Conservation (phyloP, 345 rosid species). For the Xanthoceras sorbifolium region DNA sequence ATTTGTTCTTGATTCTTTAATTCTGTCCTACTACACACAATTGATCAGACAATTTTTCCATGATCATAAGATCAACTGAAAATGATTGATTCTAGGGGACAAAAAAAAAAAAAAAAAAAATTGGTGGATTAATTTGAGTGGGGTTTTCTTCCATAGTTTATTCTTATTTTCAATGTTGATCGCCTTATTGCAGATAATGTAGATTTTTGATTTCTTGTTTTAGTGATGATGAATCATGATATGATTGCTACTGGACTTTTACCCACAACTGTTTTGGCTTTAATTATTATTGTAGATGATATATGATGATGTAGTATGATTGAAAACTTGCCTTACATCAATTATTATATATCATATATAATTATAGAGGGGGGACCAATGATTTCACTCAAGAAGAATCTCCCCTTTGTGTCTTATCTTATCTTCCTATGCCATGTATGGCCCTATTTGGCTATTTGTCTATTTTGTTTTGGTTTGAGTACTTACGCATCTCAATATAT, state of each 20-base stretch:
- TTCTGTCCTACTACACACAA: not conserved
- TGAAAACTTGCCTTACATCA: slow-evolving; percentile 19
- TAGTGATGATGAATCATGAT: slow-evolving; percentile 12
- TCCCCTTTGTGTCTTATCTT: not conserved
- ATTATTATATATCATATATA: not conserved
- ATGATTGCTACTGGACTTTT: slow-evolving; percentile 16
- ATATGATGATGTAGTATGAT: slow-evolving; percentile 28
- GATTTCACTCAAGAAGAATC: slow-evolving; percentile 24
- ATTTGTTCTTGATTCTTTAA: not conserved
- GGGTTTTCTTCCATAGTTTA: not conserved
- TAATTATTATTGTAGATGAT: slow-evolving; percentile 18
- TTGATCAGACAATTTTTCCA: not conserved
- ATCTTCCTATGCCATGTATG: not conserved
- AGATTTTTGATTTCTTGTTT: slow-evolving; percentile 13
- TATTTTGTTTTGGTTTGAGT: not conserved
- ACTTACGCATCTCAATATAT: not conserved
- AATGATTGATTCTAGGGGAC: slow-evolving; percentile 22
- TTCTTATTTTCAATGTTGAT: slow-evolving; percentile 1
- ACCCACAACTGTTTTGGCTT: not conserved
- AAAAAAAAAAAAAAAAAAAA: slow-evolving; percentile 7
- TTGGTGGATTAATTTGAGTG: not conserved
- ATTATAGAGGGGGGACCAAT: slow-evolving; percentile 19
- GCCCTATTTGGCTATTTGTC: not conserved
- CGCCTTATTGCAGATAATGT: slow-evolving; percentile 26
- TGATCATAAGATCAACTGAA: slow-evolving; percentile 1